Percentiles rank a stretch among this genome's conserved stretches.
phyloP scores from a whole-genome alignment of 163 green algal species.

The Scenedesmus sp. region DNA sequence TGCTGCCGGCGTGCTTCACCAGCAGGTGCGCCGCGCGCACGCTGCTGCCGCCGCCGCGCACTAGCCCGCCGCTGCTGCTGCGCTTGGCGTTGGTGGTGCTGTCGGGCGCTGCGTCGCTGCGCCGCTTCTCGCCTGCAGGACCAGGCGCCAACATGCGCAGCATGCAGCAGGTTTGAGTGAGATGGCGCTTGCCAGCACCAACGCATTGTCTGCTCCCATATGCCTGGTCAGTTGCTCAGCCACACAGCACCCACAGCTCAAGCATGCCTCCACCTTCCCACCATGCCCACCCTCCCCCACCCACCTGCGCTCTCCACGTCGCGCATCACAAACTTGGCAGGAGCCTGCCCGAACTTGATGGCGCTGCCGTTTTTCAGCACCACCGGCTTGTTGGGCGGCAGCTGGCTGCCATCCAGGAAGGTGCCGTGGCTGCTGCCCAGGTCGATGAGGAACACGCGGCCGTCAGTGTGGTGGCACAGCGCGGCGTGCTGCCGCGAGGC shows the following conservation, averaged over 20 bases:
- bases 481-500: constrained; percentile 63
- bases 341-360: constrained; percentile 68
- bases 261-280: too few species aligned
- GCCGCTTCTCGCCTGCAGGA: constrained; percentile 36
- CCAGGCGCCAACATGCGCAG: constrained; percentile 8
- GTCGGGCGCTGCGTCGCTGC: constrained; percentile 9
- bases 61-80: constrained; percentile 43
- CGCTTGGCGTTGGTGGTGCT: constrained; percentile 17
- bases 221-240: too few species aligned
- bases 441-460: constrained; percentile 85
- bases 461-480: constrained; percentile 62
- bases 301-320: constrained; percentile 59
- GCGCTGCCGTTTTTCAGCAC: constrained; percentile 63
- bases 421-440: constrained; percentile 78
- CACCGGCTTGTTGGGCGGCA: constrained; percentile 79
- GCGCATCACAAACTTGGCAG: constrained; percentile 57
- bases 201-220: too few species aligned
- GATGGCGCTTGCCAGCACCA: too few species aligned
- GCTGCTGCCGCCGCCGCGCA: constrained; percentile 16
- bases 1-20: constrained; percentile 85
- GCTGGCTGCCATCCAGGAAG: constrained; percentile 62
- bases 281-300: neutral
- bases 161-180: neutral
- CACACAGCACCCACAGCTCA: too few species aligned
- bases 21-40: constrained; percentile 88